Evolutionary conservation across 805 yeast species (phyloP).

Genomic region (Saitoella complicata): DNA sequence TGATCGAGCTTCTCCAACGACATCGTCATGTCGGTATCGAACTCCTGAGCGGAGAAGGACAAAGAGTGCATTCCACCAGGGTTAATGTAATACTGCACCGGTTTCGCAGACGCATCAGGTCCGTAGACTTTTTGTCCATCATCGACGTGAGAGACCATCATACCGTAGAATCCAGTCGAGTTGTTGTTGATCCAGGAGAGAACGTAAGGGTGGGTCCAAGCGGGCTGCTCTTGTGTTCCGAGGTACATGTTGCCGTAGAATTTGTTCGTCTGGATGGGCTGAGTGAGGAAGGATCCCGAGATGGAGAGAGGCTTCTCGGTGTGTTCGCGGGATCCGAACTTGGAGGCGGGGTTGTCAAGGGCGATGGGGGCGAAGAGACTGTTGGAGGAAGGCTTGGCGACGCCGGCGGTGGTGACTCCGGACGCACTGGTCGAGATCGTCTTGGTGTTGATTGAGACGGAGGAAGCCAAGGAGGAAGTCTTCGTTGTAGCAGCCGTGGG

Average conservation of each 20-base stretch:
- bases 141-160: conserved; percentile 45
- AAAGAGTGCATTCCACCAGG: conserved; percentile 42
- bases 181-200: conserved; percentile 35
- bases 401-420: too few species aligned
- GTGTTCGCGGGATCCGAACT: too few species aligned
- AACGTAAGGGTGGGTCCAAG: conserved; percentile 53
- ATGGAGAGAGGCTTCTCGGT: too few species aligned
- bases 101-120: conserved; percentile 25
- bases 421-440: too few species aligned
- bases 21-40: conserved; percentile 23
- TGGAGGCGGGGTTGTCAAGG: too few species aligned
- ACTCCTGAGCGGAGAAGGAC: conserved; percentile 37
- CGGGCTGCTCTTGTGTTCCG: conserved; percentile 36
- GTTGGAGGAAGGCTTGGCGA: too few species aligned
- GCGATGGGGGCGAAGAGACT: too few species aligned
- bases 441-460: too few species aligned
- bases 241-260: conserved; percentile 53
- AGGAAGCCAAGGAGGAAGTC: too few species aligned
- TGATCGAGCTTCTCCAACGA: conserved; percentile 6
- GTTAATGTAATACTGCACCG: conserved; percentile 32
- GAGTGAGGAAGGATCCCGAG: not conserved
- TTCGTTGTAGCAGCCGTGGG: too few species aligned
- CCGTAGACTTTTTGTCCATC: conserved; percentile 28
- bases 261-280: conserved; percentile 51
- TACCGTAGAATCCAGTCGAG: conserved; percentile 30